Evolutionary conservation across 2,329 filamentous ascomycete genomes (phyloP).

Genomic region (Venturia carpophila): DNA sequence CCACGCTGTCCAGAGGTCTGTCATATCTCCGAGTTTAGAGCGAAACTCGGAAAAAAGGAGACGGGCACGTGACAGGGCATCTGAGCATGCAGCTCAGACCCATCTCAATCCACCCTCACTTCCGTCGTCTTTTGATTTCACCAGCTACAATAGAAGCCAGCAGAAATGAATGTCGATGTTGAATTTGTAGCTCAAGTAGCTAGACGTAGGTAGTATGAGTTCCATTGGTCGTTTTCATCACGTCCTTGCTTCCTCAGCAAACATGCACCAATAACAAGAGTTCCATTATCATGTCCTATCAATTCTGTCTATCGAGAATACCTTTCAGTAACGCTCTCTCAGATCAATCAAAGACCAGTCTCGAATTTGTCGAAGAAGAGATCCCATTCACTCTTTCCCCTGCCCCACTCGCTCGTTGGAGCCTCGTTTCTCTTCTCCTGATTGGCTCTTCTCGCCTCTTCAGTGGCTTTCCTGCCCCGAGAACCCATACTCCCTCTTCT

Average conservation of each 20-base stretch:
- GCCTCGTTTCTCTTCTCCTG: not conserved
- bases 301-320: not conserved
- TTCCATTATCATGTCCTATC: not conserved
- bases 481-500: not conserved
- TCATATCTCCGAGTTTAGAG: not conserved
- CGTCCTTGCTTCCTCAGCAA: too few relatives aligned
- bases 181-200: not conserved
- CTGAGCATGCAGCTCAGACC: not conserved
- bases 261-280: too few relatives aligned
- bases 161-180: not conserved
- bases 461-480: not conserved
- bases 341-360: not conserved
- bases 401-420: not conserved
- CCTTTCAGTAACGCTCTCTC: not conserved
- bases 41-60: not conserved
- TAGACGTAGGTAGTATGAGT: not conserved
- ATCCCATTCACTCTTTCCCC: not conserved
- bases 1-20: not conserved
- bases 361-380: constrained; percentile 1
- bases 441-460: constrained; percentile 1
- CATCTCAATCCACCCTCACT: not conserved
- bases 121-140: not conserved
- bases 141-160: too few relatives aligned
- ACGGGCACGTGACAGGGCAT: too few relatives aligned
- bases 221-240: not conserved